Conservation (phyloP, 2,329 filamentous ascomycete genomes). For the Claviceps humidiphila region DNA sequence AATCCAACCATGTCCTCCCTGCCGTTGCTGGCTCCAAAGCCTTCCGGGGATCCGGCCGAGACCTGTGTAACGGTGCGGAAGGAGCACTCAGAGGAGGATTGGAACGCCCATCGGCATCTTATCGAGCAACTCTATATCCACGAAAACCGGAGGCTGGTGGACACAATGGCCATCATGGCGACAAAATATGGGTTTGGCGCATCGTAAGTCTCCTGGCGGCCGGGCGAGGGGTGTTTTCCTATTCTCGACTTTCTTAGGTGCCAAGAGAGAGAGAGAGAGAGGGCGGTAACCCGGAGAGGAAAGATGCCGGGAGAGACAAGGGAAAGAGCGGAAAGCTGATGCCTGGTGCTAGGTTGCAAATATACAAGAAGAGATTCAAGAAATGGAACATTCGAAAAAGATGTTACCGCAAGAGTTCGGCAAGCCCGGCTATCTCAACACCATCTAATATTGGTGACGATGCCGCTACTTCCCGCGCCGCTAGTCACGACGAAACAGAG, state of each 20-base stretch:
- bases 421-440: slow-evolving; percentile 1
- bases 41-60: slow-evolving; percentile 15
- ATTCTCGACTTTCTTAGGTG: background rate
- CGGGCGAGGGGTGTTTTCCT: too few species aligned
- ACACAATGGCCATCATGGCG: slow-evolving; percentile 23
- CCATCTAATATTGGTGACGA: background rate
- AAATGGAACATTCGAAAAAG: slow-evolving; percentile 26
- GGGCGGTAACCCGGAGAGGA: background rate
- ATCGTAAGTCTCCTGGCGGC: slow-evolving; percentile 18
- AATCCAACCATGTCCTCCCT: slow-evolving; percentile 11
- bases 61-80: slow-evolving; percentile 15
- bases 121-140: slow-evolving; percentile 22
- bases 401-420: slow-evolving; percentile 17
- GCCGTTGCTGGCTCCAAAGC: slow-evolving; percentile 21
- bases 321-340: background rate
- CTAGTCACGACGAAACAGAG: background rate
- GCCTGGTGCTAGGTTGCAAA: slow-evolving; percentile 18
- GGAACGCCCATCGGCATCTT: slow-evolving; percentile 18
- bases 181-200: slow-evolving; percentile 22
- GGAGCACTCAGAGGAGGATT: slow-evolving; percentile 23
- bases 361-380: slow-evolving; percentile 26
- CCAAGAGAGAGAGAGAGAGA: background rate
- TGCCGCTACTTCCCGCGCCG: background rate
- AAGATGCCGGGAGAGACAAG: background rate
- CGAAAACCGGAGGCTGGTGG: slow-evolving; percentile 22